Evolutionary conservation across 345 rosid genomes (phyloP), one percentile per base, ranked within the genome.

Genomic region (Camelina sativa): DNA sequence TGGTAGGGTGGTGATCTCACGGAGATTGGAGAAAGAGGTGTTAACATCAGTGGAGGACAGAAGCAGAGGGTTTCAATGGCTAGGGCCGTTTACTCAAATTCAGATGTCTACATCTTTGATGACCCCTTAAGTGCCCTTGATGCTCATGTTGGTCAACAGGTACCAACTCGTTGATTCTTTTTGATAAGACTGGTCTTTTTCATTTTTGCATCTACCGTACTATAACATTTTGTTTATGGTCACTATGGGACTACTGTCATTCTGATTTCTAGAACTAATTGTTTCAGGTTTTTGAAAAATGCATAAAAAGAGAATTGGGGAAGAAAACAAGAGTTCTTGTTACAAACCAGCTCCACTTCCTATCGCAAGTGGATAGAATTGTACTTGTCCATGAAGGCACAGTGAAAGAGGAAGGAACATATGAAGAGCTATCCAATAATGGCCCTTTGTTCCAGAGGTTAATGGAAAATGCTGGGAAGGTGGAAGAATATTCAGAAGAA

Each of bases 381-480:
- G 80, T 95, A 62, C 85, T 95, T 79, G 99, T 95, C 20, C 98
- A 95, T 74, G 98, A 95, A 56, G 99, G 99, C 55, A 82, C 60
- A 78, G 87, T 95, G 66, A 88, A 92, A 84, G 99, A 95, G 85
- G 97, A 89, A 83, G 99, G 99, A 74, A 90, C 98, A 62, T 95
- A 89, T 80, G 98, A 89, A 71, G 89, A 90, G 71, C 92, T 95
- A 65, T 92, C 92, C 20, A 83, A 57, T 53, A 89, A 80, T 78
- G 99, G 99, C 38, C 64, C 76, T 62, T 62, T 85, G 78, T 95
- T 95, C 84, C 92, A 88, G 69, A 88, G 85, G 80, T 85, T 92
- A 41, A 92, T 95, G 98, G 98, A 95, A 86, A 92, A 95, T 85
- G 99, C 99, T 3, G 99, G 99, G 50, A 95, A 95, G 86, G 89